Evolutionary conservation across 768 basidiomycete species (phyloP).

Genomic region (Lentinula sp.): DNA sequence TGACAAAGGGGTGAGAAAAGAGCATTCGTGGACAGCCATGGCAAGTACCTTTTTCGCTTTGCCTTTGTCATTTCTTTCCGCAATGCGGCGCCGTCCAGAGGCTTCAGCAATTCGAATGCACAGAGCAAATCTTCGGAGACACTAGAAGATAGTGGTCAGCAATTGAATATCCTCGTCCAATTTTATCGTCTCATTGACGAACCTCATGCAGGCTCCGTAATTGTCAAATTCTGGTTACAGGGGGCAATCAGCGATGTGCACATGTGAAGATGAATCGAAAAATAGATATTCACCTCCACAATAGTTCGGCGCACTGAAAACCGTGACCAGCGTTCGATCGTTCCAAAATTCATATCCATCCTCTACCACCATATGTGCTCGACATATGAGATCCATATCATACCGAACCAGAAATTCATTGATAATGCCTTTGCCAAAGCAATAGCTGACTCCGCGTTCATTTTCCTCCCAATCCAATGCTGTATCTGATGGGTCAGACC

Average conservation of each 20-base stretch:
- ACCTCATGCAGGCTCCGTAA: conserved; percentile 95
- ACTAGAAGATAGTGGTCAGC: conserved; percentile 28
- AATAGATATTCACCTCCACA: conserved; percentile 71
- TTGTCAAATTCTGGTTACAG: conserved; percentile 76
- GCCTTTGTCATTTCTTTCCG: conserved; percentile 99
- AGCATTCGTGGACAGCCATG: background rate
- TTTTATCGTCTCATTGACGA: conserved; percentile 9
- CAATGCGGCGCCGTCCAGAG: conserved; percentile 87
- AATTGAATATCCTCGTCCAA: background rate
- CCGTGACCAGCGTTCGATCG: conserved; percentile 94
- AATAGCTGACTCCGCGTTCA: conserved; percentile 97
- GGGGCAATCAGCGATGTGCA: conserved; percentile 12
- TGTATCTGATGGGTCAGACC: conserved; percentile 98
- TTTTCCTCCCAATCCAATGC: conserved; percentile 99
- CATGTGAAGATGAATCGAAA: conserved; percentile 7
- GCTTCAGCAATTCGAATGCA: conserved; percentile 96
- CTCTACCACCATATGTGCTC: conserved; percentile 99
- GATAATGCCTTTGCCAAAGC: conserved; percentile 96
- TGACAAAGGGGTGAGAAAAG: background rate
- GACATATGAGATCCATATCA: conserved; percentile 99
- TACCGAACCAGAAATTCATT: conserved; percentile 92
- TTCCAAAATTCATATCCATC: conserved; percentile 99
- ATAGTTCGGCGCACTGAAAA: conserved; percentile 97
- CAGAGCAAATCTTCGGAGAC: conserved; percentile 97
- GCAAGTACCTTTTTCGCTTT: conserved; percentile 81